Evolutionary conservation across 345 rosid genomes (phyloP).

Genomic region (Rubroshorea leprosula): DNA sequence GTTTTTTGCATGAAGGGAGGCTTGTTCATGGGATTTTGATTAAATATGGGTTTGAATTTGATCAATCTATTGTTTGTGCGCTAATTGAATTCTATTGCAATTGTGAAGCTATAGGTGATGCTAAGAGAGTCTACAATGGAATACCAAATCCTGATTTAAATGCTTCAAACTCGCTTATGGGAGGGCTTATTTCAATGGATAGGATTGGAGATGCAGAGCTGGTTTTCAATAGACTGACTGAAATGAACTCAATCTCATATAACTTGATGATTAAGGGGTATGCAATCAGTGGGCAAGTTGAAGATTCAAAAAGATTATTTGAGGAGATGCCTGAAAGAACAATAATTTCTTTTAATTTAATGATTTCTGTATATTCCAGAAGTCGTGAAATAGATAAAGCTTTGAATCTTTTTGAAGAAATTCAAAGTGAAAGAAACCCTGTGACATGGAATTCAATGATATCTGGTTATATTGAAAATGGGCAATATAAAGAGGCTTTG

Average conservation of each 20-base stretch:
- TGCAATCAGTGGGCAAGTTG: constrained; percentile 31
- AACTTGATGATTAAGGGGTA: constrained; percentile 58
- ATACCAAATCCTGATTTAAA: constrained; percentile 26
- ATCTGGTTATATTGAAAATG: constrained; percentile 42
- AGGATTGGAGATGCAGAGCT: constrained; percentile 42
- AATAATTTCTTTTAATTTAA: constrained; percentile 37
- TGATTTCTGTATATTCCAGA: constrained; percentile 48
- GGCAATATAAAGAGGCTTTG: constrained; percentile 38
- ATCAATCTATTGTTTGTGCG: constrained; percentile 36
- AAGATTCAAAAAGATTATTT: constrained; percentile 40
- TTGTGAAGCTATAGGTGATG: constrained; percentile 40
- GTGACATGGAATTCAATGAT: constrained; percentile 65
- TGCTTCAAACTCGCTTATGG: constrained; percentile 38
- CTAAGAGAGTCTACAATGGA: constrained; percentile 35
- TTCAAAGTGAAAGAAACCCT: constrained; percentile 34
- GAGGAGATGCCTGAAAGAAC: constrained; percentile 40
- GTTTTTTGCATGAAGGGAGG: constrained; percentile 29
- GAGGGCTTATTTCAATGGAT: constrained; percentile 28
- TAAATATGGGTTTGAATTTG: constrained; percentile 41
- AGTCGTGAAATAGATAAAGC: constrained; percentile 47
- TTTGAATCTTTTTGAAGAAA: constrained; percentile 42
- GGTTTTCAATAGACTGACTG: constrained; percentile 29
- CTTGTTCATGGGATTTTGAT: constrained; percentile 45
- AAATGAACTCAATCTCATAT: constrained; percentile 27
- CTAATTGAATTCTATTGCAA: constrained; percentile 44